A percentile compares a stretch with the other conserved stretches of the same genome.
Conservation (phyloP, 768 basidiomycete species). For the Daedalea quercina region DNA sequence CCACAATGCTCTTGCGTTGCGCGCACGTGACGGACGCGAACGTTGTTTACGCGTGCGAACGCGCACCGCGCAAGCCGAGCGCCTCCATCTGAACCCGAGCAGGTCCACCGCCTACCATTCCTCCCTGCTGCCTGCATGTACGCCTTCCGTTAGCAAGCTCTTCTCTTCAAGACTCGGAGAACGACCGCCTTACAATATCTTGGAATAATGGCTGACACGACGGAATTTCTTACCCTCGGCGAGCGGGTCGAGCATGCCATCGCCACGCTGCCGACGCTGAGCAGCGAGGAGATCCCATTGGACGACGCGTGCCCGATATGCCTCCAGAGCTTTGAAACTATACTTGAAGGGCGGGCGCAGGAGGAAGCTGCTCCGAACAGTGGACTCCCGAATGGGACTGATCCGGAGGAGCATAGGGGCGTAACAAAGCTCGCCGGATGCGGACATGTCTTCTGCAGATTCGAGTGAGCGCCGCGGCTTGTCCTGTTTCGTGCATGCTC, state of each 20-base stretch:
- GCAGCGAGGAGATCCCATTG: constrained; percentile 30
- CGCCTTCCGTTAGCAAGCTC: background rate
- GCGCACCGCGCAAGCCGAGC: background rate
- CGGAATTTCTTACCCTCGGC: constrained; percentile 14
- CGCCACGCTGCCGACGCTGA: constrained; percentile 37
- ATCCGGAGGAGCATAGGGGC: constrained; percentile 23
- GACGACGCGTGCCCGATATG: constrained; percentile 66
- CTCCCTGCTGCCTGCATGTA: background rate
- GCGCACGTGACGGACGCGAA: constrained; percentile 25
- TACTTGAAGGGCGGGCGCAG: constrained; percentile 26
- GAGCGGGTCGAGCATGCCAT: constrained; percentile 32
- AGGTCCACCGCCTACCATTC: background rate
- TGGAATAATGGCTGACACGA: constrained; percentile 9
- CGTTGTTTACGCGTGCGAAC: constrained; percentile 23
- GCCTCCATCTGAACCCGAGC: background rate
- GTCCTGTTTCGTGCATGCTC: background rate
- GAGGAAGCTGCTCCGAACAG: constrained; percentile 1
- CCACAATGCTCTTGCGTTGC: background rate
- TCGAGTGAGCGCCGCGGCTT: constrained; percentile 40
- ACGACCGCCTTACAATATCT: background rate
- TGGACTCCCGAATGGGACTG: constrained; percentile 14
- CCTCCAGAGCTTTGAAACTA: constrained; percentile 41
- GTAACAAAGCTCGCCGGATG: constrained; percentile 55
- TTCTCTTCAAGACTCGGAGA: background rate
- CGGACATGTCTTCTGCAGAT: constrained; percentile 61